phyloP scores from a whole-genome alignment of 345 rosid genomes.

The Ceriops decandra region DNA sequence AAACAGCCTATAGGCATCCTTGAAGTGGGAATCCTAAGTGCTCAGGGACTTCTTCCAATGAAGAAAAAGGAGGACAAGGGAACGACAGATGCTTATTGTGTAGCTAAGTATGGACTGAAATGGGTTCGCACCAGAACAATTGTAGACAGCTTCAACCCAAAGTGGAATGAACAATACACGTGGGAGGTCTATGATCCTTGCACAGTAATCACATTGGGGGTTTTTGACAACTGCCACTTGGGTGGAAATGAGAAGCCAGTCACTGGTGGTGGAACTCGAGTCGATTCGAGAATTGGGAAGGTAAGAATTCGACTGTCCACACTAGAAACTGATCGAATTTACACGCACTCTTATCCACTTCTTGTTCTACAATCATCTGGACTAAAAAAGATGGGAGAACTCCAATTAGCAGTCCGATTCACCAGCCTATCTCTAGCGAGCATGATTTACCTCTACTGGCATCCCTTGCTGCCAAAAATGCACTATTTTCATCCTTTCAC shows the following conservation, averaged over 20 bases:
- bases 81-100: conserved; percentile 29
- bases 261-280: conserved; percentile 13
- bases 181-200: conserved; percentile 39
- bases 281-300: conserved; percentile 29
- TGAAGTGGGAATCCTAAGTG: conserved; percentile 32
- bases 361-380: conserved; percentile 33
- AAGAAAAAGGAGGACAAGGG: conserved; percentile 24
- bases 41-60: conserved; percentile 31
- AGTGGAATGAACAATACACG: conserved; percentile 37
- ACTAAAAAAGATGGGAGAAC: conserved; percentile 33
- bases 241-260: conserved; percentile 15
- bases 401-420: conserved; percentile 34
- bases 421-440: conserved; percentile 25
- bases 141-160: conserved; percentile 28
- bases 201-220: conserved; percentile 34
- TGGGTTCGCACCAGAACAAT: conserved; percentile 35
- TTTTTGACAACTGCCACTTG: conserved; percentile 32
- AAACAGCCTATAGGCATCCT: conserved; percentile 28
- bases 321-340: conserved; percentile 29
- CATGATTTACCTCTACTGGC: conserved; percentile 29
- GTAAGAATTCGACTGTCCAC: conserved; percentile 30
- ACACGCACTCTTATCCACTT: conserved; percentile 32
- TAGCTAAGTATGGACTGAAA: conserved; percentile 32
- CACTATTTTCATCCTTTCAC: conserved; percentile 35
- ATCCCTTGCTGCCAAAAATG: conserved; percentile 34